Evolutionary conservation across 306 rosid species (phyloP).

Genomic region (Citrullus mucosospermus): DNA sequence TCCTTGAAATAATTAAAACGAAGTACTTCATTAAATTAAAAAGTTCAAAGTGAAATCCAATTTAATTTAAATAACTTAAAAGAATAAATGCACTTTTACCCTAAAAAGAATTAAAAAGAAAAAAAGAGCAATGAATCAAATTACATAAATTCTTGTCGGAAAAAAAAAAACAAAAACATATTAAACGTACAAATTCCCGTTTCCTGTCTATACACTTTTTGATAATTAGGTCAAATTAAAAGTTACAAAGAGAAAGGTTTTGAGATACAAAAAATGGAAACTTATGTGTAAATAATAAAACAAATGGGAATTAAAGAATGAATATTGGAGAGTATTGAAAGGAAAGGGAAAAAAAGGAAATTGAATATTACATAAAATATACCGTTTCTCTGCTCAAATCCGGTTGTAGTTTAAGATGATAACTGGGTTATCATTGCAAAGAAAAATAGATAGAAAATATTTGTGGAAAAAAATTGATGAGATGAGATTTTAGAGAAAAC

Average conservation of each 20-base stretch:
- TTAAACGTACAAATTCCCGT: neutral
- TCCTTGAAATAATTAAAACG: no score
- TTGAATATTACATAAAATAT: neutral
- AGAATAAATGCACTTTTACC: no score
- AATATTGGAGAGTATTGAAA: neutral
- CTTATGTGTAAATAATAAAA: neutral
- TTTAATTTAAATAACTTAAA: no score
- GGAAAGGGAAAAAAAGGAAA: neutral
- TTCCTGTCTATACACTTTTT: neutral
- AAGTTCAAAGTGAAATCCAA: no score
- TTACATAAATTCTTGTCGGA: neutral
- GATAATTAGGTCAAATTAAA: neutral
- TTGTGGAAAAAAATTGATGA: neutral
- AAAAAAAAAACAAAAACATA: neutral
- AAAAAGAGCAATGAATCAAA: neutral
- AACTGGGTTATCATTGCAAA: neutral
- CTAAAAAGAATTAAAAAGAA: no score
- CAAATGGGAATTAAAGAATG: neutral
- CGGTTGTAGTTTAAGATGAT: neutral
- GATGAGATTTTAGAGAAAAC: neutral
- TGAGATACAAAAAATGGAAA: neutral
- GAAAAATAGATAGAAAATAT: neutral
- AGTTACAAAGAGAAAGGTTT: neutral
- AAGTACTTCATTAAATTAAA: no score
- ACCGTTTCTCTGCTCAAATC: slow-evolving; percentile 1